Base-by-base conservation (phyloP, 148 eudicot genomes). In the Hydrangea macrophylla region DNA sequence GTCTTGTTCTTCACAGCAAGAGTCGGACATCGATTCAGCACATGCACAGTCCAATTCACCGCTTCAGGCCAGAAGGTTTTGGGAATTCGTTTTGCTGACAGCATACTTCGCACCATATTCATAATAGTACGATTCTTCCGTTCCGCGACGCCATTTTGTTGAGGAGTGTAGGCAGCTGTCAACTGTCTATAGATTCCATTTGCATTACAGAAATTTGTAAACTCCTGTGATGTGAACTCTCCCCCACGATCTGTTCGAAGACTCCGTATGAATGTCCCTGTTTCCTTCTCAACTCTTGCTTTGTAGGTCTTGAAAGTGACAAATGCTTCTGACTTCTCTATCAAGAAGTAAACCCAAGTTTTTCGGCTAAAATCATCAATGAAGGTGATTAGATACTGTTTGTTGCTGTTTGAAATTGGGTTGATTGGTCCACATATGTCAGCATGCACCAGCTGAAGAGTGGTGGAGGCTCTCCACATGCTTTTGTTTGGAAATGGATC, bases 281-380 rank as follows among this genome's bases (percentile, higher is more conserved):
- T 7, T 7, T 69, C 57, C 22, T 69, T 69, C 13, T 69, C 65
- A n/a, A 69, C 65, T 5, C 0, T 9, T 0, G 31, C 42, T 12
- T 69, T 69, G 17, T 22, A 69, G 4, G 15, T 37, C 27, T 68
- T 68, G 6, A 68, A 68, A 10, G 13, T 42, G 0, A 5, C 35
- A 39, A 58, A 48, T 1, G 65, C 42, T 42, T 69, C 73, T 17
- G 65, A 40, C 30, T 59, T 69, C 25, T 69, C 20, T 18, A 8
- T 6, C 12, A 69, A 31, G n/a, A 69, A 69, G 59, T 59, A 69
- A 18, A 69, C 23, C 65, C 72, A 58, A 24, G 60, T 42, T 55
- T 69, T 69, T 8, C 72, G 37, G 2, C 36, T 57, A 28, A 24
- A 69, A 22, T 69, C 72, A 58, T 69, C 64, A 58, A 58, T 58